These are phyloP conservation scores for Falciphora oryzae DNA, from an alignment of 2,329 filamentous ascomycete genomes.

Conservation along the genomic window DNA sequence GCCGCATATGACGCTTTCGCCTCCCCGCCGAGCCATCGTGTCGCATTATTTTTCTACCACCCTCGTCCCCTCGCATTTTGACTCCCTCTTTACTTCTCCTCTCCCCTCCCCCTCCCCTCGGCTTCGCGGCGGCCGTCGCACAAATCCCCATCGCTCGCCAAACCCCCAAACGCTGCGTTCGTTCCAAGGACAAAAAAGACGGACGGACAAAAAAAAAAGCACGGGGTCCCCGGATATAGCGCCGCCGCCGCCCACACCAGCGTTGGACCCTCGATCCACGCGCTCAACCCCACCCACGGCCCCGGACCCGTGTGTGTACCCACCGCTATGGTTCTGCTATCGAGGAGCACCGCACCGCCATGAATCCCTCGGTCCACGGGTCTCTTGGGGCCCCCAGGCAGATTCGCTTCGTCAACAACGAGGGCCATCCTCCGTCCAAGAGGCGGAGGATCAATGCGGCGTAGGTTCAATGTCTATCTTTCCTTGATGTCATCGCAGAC, in stretches of 20 bases:
- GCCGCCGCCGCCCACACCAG: background rate
- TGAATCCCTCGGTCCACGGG: conserved; percentile 36
- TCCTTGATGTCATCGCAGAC: background rate
- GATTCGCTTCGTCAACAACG: conserved; percentile 77
- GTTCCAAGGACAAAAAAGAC: background rate
- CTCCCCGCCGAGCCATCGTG: background rate
- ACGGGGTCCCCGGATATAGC: background rate
- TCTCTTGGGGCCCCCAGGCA: conserved; percentile 44
- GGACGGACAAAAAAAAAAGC: background rate
- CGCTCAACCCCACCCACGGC: background rate
- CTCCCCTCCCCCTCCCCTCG: background rate
- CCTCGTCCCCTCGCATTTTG: background rate
- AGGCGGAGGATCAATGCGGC: conserved; percentile 73
- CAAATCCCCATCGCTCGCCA: no score
- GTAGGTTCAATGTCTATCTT: conserved; percentile 40
- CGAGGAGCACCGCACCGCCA: conserved; percentile 31
- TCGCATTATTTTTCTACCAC: background rate
- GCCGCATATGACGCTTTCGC: background rate
- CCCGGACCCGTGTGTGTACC: background rate
- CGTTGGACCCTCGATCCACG: background rate
- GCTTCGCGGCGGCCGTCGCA: background rate
- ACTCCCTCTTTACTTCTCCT: background rate
- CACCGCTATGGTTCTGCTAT: conserved; percentile 30
- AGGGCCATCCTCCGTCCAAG: conserved; percentile 75
- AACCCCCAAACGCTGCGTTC: no score